phyloP scores from a whole-genome alignment of 2,329 filamentous ascomycete genomes.

The Ascochyta viciae-villosae region DNA sequence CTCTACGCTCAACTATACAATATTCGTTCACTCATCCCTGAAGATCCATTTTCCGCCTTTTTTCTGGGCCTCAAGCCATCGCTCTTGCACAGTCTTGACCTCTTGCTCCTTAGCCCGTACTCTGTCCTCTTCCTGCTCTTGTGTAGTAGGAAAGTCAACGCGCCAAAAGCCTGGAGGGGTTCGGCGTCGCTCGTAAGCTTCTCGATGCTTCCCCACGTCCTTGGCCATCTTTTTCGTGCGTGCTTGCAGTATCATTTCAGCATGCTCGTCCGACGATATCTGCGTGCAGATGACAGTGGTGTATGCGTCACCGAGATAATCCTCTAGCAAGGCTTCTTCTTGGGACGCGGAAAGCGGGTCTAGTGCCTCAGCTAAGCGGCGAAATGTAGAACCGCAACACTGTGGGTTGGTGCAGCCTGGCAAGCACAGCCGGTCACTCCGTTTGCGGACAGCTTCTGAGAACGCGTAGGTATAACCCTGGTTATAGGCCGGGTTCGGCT shows the following conservation, averaged over 20 bases:
- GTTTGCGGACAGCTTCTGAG: constrained; percentile 75
- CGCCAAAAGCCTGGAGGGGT: constrained; percentile 92
- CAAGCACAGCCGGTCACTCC: constrained; percentile 72
- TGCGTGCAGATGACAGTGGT: constrained; percentile 44
- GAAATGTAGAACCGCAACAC: constrained; percentile 79
- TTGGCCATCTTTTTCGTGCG: constrained; percentile 76
- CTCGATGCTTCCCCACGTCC: constrained; percentile 76
- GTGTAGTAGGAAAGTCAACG: constrained; percentile 86
- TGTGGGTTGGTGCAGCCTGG: constrained; percentile 75
- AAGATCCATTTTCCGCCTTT: constrained; percentile 80
- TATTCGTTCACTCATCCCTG: constrained; percentile 70
- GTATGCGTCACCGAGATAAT: constrained; percentile 59
- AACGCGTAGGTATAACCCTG: constrained; percentile 76
- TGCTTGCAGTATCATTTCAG: constrained; percentile 76
- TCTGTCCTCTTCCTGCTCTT: constrained; percentile 73
- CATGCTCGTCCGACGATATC: constrained; percentile 67
- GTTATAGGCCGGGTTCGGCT: constrained; percentile 76
- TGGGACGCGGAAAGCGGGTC: constrained; percentile 39
- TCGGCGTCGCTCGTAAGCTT: constrained; percentile 72
- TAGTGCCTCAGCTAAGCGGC: constrained; percentile 63
- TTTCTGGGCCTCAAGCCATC: constrained; percentile 82
- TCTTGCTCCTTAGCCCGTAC: constrained; percentile 70
- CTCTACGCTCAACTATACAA: background rate
- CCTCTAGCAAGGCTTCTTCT: constrained; percentile 57
- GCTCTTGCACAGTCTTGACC: constrained; percentile 70